A percentile compares a stretch with the other conserved stretches of the same genome.
phyloP scores from a whole-genome alignment of 148 eudicot genomes.

The Nepenthes gracilis region DNA sequence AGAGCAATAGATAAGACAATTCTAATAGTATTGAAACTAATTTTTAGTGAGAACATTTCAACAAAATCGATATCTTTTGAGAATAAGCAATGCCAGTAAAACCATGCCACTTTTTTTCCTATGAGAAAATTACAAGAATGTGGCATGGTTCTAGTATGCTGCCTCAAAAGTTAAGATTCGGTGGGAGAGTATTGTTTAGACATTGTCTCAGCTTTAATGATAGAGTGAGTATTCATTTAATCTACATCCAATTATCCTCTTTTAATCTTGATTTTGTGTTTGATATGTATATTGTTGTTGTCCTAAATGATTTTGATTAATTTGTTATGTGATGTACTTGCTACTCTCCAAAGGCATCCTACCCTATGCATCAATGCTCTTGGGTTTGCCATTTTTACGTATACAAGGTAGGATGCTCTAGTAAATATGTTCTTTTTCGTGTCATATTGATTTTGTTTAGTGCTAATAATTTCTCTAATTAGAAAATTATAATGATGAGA shows the following conservation, averaged over 20 bases:
- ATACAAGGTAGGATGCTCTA: constrained; percentile 42
- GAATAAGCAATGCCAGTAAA: constrained; percentile 40
- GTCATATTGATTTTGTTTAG: neutral
- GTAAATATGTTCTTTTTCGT: neutral
- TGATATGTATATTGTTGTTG: neutral
- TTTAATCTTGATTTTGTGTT: neutral
- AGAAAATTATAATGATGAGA: constrained; percentile 52
- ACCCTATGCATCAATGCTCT: constrained; percentile 33
- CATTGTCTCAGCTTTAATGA: constrained; percentile 57
- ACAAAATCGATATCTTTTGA: no score
- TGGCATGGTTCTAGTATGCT: constrained; percentile 74
- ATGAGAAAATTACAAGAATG: constrained; percentile 49
- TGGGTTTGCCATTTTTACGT: constrained; percentile 91
- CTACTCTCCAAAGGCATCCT: constrained; percentile 35
- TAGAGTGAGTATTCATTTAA: constrained; percentile 32
- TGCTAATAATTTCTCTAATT: constrained; percentile 8
- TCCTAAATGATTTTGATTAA: neutral
- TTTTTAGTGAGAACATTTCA: no score
- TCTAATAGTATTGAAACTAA: no score
- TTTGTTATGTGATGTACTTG: constrained; percentile 18
- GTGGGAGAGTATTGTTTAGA: constrained; percentile 61
- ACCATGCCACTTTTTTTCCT: constrained; percentile 58
- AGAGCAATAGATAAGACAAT: no score
- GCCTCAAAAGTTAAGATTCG: constrained; percentile 74
- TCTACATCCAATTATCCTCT: neutral